Evolutionary conservation across 108 stramenopile species (phyloP).

Genomic region (Skeletonema menzelii): DNA sequence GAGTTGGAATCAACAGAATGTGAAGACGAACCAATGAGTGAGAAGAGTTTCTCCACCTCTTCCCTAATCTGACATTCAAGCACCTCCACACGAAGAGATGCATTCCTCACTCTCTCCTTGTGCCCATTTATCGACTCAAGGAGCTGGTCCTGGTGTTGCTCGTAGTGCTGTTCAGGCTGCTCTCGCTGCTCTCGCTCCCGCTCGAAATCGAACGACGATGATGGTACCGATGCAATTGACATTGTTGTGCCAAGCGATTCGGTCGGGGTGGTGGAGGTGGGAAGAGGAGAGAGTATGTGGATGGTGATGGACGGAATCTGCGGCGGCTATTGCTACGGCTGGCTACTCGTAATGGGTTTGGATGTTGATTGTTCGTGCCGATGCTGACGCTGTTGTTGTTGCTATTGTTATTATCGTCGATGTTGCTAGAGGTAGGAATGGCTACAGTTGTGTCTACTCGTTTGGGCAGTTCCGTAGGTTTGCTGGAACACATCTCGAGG

Average conservation of each 20-base stretch:
- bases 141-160: neutral
- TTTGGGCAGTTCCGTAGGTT: neutral
- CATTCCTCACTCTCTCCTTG: neutral
- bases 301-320: neutral
- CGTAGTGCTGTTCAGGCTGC: neutral
- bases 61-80: neutral
- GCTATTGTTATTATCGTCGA: neutral
- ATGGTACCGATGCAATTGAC: neutral
- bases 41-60: neutral
- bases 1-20: too few relatives aligned
- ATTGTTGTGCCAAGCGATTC: neutral
- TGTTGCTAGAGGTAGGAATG: neutral
- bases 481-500: neutral
- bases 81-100: neutral
- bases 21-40: neutral
- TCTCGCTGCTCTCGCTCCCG: neutral
- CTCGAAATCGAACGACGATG: neutral
- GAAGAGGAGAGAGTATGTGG: neutral
- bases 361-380: neutral
- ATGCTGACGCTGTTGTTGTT: neutral
- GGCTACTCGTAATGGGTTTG: neutral
- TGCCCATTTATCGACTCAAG: neutral
- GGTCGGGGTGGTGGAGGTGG: neutral
- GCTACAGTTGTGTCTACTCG: neutral
- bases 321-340: neutral